A percentile compares a stretch with the other conserved stretches of the same genome.
Conservation (phyloP, 805 yeast species). For the Starmerella apis region DNA sequence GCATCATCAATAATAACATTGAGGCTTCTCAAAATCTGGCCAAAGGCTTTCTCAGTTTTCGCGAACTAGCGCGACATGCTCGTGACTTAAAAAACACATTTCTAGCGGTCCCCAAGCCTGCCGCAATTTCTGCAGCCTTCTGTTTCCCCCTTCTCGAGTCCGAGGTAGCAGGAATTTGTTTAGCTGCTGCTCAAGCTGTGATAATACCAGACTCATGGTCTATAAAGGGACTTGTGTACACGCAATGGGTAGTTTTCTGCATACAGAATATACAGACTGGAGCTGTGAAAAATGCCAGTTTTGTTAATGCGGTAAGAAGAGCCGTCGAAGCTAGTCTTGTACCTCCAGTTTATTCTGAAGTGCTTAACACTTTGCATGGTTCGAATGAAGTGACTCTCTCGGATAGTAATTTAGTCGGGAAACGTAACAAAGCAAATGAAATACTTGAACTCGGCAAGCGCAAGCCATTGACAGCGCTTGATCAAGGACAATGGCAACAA, state of each 20-base stretch:
- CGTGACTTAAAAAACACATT: constrained; percentile 4
- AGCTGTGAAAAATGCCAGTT: background rate
- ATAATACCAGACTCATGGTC: constrained; percentile 7
- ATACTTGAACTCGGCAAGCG: background rate
- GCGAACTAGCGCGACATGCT: constrained; percentile 9
- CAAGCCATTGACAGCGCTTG: background rate
- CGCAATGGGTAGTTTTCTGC: constrained; percentile 9
- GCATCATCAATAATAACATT: background rate
- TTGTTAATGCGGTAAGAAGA: background rate
- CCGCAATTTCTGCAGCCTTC: constrained; percentile 13
- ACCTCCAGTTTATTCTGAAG: background rate
- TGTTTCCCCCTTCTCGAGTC: constrained; percentile 5
- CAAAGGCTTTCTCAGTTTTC: background rate
- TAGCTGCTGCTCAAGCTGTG: background rate
- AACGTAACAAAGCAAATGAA: background rate
- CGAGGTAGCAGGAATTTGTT: constrained; percentile 9
- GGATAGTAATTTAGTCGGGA: background rate
- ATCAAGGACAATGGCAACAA: constrained; percentile 3
- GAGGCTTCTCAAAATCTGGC: constrained; percentile 5
- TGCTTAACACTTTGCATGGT: background rate
- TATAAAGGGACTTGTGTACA: constrained; percentile 6
- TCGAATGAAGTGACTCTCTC: background rate
- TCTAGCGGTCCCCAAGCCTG: background rate
- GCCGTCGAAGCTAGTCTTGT: background rate
- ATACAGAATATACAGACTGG: background rate